Conservation (phyloP, 345 rosid species). For the Euphorbia peplus region DNA sequence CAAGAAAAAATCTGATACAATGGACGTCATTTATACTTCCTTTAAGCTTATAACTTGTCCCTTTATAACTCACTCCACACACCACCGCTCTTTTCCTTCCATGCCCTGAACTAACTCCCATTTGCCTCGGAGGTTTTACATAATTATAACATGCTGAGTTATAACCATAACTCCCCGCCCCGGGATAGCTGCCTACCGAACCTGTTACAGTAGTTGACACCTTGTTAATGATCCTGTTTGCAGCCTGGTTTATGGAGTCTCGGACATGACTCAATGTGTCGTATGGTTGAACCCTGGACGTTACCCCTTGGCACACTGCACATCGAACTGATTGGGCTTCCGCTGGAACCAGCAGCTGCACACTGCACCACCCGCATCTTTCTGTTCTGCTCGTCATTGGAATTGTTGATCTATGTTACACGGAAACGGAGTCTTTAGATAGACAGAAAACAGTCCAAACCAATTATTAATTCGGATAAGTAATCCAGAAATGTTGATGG, state of each 20-base stretch:
- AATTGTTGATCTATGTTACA: too few relatives aligned
- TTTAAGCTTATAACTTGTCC: slow-evolving; percentile 38
- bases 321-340: slow-evolving; percentile 41
- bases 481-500: too few relatives aligned
- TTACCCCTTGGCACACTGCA: slow-evolving; percentile 39
- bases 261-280: slow-evolving; percentile 21
- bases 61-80: slow-evolving; percentile 47
- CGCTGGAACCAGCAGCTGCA: slow-evolving; percentile 40
- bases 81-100: slow-evolving; percentile 56
- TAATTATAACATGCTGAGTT: slow-evolving; percentile 14
- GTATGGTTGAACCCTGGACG: slow-evolving; percentile 29
- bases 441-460: too few relatives aligned
- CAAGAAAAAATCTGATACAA: slow-evolving; percentile 49
- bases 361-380: slow-evolving; percentile 50
- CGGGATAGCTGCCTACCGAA: slow-evolving; percentile 17
- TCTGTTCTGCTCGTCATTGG: slow-evolving; percentile 42
- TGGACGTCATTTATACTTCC: slow-evolving; percentile 56
- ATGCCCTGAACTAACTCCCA: slow-evolving; percentile 7
- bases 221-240: slow-evolving; percentile 17
- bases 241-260: slow-evolving; percentile 16
- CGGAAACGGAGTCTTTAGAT: too few relatives aligned
- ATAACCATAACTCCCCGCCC: slow-evolving; percentile 10
- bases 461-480: too few relatives aligned
- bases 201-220: slow-evolving; percentile 11
- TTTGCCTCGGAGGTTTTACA: slow-evolving; percentile 19